Evolutionary conservation across 768 basidiomycete genomes (phyloP).

Genomic region (Daedaleopsis sinensis): DNA sequence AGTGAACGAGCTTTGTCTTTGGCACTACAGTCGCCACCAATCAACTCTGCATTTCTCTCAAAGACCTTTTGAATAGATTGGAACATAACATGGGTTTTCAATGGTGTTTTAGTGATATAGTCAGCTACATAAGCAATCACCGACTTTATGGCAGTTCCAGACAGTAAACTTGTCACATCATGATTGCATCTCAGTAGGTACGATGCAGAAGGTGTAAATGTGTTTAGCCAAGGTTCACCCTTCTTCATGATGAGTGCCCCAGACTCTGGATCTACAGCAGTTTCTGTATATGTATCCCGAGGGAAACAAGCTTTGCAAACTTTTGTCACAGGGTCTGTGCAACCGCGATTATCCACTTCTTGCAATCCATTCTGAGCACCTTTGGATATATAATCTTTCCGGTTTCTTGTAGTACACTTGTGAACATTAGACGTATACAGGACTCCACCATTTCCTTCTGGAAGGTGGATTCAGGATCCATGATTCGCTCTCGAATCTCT

Average conservation of each 20-base stretch:
- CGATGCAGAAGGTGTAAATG: not conserved
- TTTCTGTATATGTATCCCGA: not conserved
- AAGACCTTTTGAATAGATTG: constrained; percentile 3
- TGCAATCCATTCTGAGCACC: not conserved
- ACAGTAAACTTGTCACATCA: constrained; percentile 1
- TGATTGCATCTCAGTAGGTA: not conserved
- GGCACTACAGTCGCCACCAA: not conserved
- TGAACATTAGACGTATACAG: not conserved
- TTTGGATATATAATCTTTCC: not conserved
- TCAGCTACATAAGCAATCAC: constrained; percentile 1
- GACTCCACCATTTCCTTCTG: no score
- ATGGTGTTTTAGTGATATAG: constrained; percentile 1
- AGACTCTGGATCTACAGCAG: not conserved
- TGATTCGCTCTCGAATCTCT: no score
- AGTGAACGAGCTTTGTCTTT: not conserved
- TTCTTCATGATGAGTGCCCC: constrained; percentile 4
- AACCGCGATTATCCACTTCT: not conserved
- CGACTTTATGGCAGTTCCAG: not conserved
- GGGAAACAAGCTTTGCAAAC: constrained; percentile 1
- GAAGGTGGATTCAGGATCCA: no score
- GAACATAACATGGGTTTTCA: not conserved
- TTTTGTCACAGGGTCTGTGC: not conserved
- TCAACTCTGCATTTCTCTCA: not conserved
- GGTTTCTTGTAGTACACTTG: not conserved
- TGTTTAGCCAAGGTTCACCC: constrained; percentile 1